These are phyloP conservation scores for Sporothrix luriei DNA, from an alignment of 2,329 filamentous ascomycete species.

Conservation along the genomic window DNA sequence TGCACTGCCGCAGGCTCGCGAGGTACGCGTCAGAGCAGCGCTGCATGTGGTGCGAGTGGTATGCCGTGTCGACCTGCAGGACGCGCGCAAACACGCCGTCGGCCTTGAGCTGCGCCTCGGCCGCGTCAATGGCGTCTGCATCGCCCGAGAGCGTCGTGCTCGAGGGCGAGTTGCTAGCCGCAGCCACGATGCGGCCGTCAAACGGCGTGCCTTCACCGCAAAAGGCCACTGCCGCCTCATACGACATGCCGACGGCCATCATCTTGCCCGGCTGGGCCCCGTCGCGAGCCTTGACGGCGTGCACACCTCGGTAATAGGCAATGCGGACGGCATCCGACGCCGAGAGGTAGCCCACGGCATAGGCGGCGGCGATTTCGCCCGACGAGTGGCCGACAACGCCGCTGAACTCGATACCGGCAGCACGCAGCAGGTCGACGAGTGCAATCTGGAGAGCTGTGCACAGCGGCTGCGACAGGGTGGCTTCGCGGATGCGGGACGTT, in stretches of 20 bases:
- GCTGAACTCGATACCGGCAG: constrained; percentile 39
- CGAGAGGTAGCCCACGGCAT: constrained; percentile 45
- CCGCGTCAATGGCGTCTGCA: constrained; percentile 39
- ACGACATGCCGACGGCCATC: constrained; percentile 44
- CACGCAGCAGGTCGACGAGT: constrained; percentile 40
- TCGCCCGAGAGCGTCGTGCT: constrained; percentile 47
- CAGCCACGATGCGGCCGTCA: constrained; percentile 39
- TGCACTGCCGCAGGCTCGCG: constrained; percentile 39
- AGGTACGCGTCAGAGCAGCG: constrained; percentile 43
- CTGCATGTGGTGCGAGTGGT: constrained; percentile 55
- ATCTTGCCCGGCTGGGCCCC: constrained; percentile 41
- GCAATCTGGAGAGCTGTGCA: constrained; percentile 59
- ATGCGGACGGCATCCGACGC: constrained; percentile 46
- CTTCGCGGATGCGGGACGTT: constrained; percentile 36
- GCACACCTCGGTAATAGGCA: constrained; percentile 48
- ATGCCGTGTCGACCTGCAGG: constrained; percentile 51
- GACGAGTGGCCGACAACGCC: constrained; percentile 48
- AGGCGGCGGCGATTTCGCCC: constrained; percentile 51
- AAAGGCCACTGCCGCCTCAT: constrained; percentile 39
- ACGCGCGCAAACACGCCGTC: constrained; percentile 43
- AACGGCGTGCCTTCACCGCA: constrained; percentile 37
- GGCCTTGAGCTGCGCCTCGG: constrained; percentile 36
- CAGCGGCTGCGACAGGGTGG: constrained; percentile 53
- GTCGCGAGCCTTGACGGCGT: constrained; percentile 38
- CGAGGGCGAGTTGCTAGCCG: constrained; percentile 42